phyloP scores from a whole-genome alignment of 2,329 filamentous ascomycete genomes.

The Tricladium varicosporioides region DNA sequence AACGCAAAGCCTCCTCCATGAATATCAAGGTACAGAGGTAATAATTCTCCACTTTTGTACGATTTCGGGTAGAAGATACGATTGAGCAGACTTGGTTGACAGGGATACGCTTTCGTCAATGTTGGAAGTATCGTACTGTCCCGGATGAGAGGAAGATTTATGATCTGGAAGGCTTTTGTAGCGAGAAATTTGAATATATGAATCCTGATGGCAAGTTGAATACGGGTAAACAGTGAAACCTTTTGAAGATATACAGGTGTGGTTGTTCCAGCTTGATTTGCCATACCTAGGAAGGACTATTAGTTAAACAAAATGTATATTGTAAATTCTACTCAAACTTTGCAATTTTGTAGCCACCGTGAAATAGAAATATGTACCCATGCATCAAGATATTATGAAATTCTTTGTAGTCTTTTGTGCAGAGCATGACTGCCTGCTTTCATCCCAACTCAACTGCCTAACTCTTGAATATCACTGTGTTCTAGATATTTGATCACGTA shows the following conservation, averaged over 20 bases:
- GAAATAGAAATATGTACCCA: too few species aligned
- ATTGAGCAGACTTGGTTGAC: conserved; percentile 24
- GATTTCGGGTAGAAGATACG: conserved; percentile 39
- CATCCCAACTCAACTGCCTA: too few species aligned
- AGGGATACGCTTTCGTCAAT: conserved; percentile 22
- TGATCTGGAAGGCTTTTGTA: conserved; percentile 6
- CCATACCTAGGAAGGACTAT: background rate
- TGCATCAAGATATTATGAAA: too few species aligned
- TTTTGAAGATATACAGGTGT: background rate
- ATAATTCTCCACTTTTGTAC: conserved; percentile 19
- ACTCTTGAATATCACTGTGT: too few species aligned
- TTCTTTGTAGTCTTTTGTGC: too few species aligned
- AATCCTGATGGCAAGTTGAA: conserved; percentile 10
- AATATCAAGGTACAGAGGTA: conserved; percentile 47
- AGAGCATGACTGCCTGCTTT: too few species aligned
- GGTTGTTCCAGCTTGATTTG: background rate
- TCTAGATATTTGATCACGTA: too few species aligned
- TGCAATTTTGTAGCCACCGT: too few species aligned
- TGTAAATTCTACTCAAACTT: too few species aligned
- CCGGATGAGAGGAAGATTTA: conserved; percentile 16
- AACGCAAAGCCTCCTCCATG: conserved; percentile 53
- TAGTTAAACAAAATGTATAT: background rate
- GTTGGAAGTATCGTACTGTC: conserved; percentile 21
- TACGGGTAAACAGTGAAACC: conserved; percentile 9
- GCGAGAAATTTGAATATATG: conserved; percentile 14